A percentile compares a stretch with the other conserved stretches of the same genome.
Evolutionary conservation across 345 rosid genomes (phyloP).

Genomic region (Sisymbrium altissimum): DNA sequence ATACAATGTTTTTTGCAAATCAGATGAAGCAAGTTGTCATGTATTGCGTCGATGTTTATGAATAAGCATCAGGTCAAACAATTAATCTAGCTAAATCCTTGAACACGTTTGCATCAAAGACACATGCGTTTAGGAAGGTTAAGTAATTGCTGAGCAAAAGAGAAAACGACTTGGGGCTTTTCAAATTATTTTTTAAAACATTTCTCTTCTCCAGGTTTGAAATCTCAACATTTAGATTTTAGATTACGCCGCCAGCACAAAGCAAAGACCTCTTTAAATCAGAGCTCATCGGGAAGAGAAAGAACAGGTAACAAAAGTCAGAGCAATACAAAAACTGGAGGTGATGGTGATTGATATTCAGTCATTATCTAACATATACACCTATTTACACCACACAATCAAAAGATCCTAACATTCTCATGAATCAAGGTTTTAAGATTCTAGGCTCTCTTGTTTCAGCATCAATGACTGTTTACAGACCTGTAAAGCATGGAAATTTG

Average conservation of each 20-base stretch:
- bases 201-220: not conserved
- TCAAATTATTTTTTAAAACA: too few species aligned
- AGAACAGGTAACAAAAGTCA: not conserved
- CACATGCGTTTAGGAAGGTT: too few species aligned
- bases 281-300: not conserved
- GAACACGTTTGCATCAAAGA: too few species aligned
- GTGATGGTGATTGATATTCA: slow-evolving; percentile 18
- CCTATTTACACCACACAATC: slow-evolving; percentile 21
- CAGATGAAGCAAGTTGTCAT: too few species aligned
- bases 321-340: slow-evolving; percentile 13
- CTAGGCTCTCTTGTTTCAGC: slow-evolving; percentile 21
- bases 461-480: slow-evolving; percentile 17
- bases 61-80: too few species aligned
- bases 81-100: too few species aligned
- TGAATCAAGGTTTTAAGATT: slow-evolving; percentile 16
- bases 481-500: slow-evolving; percentile 1
- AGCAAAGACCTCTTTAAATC: not conserved
- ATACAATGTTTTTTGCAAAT: too few species aligned
- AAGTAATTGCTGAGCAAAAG: too few species aligned
- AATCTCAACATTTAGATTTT: not conserved
- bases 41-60: too few species aligned
- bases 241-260: not conserved
- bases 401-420: slow-evolving; percentile 22
- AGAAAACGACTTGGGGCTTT: too few species aligned
- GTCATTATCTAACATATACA: slow-evolving; percentile 23